Evolutionary conservation across 2,329 filamentous ascomycete genomes (phyloP), one percentile per base, ranked within the genome.

Genomic region (Aspergillus costaricaensis): DNA sequence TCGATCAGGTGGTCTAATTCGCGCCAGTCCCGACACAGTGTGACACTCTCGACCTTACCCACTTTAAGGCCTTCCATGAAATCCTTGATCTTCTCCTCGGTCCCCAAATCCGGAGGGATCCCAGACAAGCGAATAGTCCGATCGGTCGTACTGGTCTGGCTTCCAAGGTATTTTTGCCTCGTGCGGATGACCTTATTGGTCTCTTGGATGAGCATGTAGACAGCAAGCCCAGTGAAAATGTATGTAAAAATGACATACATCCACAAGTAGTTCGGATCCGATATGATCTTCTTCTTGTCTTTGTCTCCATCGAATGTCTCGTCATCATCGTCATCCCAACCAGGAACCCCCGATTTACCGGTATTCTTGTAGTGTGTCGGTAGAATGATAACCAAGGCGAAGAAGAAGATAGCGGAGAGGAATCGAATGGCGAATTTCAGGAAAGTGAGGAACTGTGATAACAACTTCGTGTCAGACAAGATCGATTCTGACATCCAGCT

Each of bases 201-300:
- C 77, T 96, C 89, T 44, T 85, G 84, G 60, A 94, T 87, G 69
- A 98, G 87, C 67, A 94, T 85, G 73, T 93, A 96, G 12, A 97
- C 80, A 0, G 91, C 90, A 44, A 98, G 78, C 1, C 82, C 86
- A 5, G 90, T 94, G 75, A 98, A 99, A 54, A 98, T 83, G 79
- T 97, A 99, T 1, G 92, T 91, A 69, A 99, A 99, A n/a, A 91
- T 82, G 14, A 96, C 85, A 71, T 98, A 97, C 70, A 94, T 91
- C 92, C 94, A 97, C 1, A 97, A 80, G 69, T 93, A 96, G 59
- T 82, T 72, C 8, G 74, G 74, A 36, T 78, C 74, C 0, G 68
- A 65, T 9, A 72, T 70, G 12, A 70, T 60, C 51, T 77, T 72
- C 30, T 76, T 73, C 59, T 76, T 71, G 15, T 68, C 61, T 43